A percentile compares a stretch with the other conserved stretches of the same genome.
These are phyloP conservation scores for Coprinopsis sp. DNA, from an alignment of 768 basidiomycete genomes.

Conservation along the genomic window DNA sequence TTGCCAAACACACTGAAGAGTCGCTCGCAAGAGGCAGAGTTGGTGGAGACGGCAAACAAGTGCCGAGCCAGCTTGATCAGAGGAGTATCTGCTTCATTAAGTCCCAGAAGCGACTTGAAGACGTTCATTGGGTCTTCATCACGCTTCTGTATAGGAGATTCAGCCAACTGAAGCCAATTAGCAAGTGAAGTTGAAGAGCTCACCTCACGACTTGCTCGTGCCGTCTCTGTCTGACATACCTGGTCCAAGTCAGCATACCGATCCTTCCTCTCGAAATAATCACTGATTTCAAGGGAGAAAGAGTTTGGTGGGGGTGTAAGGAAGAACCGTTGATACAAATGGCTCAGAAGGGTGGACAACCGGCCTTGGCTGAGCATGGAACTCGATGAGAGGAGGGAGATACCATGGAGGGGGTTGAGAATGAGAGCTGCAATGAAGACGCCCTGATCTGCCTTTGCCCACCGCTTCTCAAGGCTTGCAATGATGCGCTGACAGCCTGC, in stretches of 20 bases:
- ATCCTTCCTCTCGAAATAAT: too few species aligned
- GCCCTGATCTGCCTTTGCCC: constrained; percentile 14
- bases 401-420: constrained; percentile 10
- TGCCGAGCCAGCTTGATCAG: constrained; percentile 20
- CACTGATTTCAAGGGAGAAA: too few species aligned
- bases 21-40: constrained; percentile 27
- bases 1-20: constrained; percentile 25
- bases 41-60: constrained; percentile 20
- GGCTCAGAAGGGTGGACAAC: neutral
- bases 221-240: too few species aligned
- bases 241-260: too few species aligned
- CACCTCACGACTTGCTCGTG: neutral
- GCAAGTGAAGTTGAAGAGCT: neutral
- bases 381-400: neutral
- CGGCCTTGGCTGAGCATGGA: neutral
- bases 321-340: constrained; percentile 6
- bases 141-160: neutral
- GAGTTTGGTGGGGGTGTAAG: too few species aligned
- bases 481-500: constrained; percentile 4
- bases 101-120: constrained; percentile 17
- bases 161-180: neutral
- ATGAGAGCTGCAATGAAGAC: constrained; percentile 14
- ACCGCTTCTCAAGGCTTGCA: constrained; percentile 14
- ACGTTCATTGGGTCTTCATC: constrained; percentile 13
- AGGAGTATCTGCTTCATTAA: constrained; percentile 11